Evolutionary conservation across 78 protist species (phyloP), one percentile per base, ranked within the genome.

Genomic region (Chrysochromulina parva): DNA sequence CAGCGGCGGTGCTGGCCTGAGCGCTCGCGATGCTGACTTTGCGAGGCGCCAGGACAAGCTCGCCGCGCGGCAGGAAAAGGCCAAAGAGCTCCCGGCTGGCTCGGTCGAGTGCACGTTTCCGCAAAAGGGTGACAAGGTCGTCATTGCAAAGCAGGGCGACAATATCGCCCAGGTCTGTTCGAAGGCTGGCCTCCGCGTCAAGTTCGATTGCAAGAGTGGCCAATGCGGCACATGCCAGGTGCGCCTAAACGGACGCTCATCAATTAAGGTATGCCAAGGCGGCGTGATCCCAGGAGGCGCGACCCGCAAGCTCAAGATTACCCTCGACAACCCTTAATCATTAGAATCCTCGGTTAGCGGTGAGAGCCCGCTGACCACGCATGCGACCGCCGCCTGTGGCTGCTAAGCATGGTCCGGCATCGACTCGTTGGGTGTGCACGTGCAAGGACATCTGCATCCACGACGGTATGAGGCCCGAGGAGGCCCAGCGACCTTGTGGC

Each of bases 221-320:
- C 53, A 55, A 3, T 74, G 82, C 55, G 82, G n/a, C 53, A 74
- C 82, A 26, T 74, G 82, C 82, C 82, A 74, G 22, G 82, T 74
- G 28, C 82, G 82, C 55, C 55, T 74, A 11, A 74, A 74, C 55
- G 82, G 82, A 1, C 53, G 82, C 57, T 11, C 82, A 2, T 53
- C 82, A 2, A 55, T n/a, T 55, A 74, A 74, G 22, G 55, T 74
- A 2, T 74, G 82, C 82, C 82, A 74, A n/a, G 82, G 82, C 6
- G 82, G 57, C 14, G 48, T 55, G 6, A 16, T 74, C 10, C 82
- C 82, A 17, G 82, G 82, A 2, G 82, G 82, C 16, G 82, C 82
- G 26, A 74, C 82, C 19, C 53, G 55, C n/a, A 74, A 74, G 55
- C 55, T 74, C 57, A 74, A 28, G 55, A 74, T 74, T 14, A 74